Conservation (phyloP, 257 asterid genomes). For the Lavandula angustifolia region DNA sequence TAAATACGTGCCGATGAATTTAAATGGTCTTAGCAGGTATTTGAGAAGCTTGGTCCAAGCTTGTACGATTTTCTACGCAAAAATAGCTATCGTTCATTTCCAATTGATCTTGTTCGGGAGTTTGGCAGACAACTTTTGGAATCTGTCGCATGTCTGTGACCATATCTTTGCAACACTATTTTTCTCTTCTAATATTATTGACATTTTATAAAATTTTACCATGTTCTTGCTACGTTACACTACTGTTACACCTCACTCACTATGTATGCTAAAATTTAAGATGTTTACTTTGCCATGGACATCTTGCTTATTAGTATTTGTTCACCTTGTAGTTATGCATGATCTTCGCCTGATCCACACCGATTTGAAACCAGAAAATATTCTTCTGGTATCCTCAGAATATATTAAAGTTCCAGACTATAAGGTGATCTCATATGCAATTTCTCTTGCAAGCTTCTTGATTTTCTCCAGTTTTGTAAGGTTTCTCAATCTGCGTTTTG, state of each 20-base stretch:
- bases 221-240: slow-evolving; percentile 6
- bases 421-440: slow-evolving; percentile 52
- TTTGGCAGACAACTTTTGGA: slow-evolving; percentile 96
- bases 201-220: slow-evolving; percentile 16
- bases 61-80: slow-evolving; percentile 94
- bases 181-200: slow-evolving; percentile 32
- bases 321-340: slow-evolving; percentile 78
- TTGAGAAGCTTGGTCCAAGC: slow-evolving; percentile 99
- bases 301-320: slow-evolving; percentile 30
- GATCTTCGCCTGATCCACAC: slow-evolving; percentile 85
- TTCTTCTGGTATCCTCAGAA: slow-evolving; percentile 87
- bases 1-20: slow-evolving; percentile 62
- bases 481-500: slow-evolving; percentile 18
- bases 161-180: slow-evolving; percentile 49
- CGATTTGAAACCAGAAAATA: slow-evolving; percentile 94
- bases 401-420: slow-evolving; percentile 65
- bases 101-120: slow-evolving; percentile 97
- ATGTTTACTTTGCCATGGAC: slow-evolving; percentile 7
- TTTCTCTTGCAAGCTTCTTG: slow-evolving; percentile 6
- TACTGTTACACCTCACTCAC: slow-evolving; percentile 18
- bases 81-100: slow-evolving; percentile 89
- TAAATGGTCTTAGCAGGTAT: slow-evolving; percentile 88
- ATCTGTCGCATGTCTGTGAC: slow-evolving; percentile 96
- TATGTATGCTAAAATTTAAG: slow-evolving; percentile 2
- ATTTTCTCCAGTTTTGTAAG: slow-evolving; percentile 1